These are phyloP conservation scores for Tripterygium wilfordii DNA, from an alignment of 177 flowering plant genomes.

Conservation along the genomic window DNA sequence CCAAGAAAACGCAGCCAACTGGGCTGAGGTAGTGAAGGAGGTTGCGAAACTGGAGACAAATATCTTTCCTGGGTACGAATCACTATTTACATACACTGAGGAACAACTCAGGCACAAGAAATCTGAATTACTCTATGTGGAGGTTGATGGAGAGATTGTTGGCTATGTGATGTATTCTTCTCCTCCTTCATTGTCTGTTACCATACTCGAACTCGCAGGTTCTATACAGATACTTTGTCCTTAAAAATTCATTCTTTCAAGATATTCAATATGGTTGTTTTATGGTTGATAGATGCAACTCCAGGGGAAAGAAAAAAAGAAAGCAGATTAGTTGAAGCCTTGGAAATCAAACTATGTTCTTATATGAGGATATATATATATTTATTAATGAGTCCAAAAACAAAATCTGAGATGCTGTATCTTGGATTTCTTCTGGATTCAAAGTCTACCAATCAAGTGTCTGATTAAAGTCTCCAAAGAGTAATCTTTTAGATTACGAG, in stretches of 20 bases:
- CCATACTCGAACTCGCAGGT: slow-evolving; percentile 82
- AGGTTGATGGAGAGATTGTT: too few species aligned
- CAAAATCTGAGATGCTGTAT: too few species aligned
- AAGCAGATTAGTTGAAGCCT: too few species aligned
- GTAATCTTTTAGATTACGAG: not conserved
- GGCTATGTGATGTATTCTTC: slow-evolving; percentile 76
- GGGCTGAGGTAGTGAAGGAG: too few species aligned
- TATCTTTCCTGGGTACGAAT: slow-evolving; percentile 80
- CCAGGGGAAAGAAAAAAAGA: too few species aligned
- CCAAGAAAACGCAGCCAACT: too few species aligned
- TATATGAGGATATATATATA: too few species aligned
- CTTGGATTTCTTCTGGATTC: too few species aligned
- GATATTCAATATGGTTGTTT: not conserved
- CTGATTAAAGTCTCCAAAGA: too few species aligned
- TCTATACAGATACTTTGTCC: not conserved
- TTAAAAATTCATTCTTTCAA: not conserved
- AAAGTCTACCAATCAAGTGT: too few species aligned
- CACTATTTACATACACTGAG: slow-evolving; percentile 50
- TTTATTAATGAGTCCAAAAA: too few species aligned
- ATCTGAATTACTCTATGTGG: slow-evolving; percentile 45
- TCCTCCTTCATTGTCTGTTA: slow-evolving; percentile 64
- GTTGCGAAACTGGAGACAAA: slow-evolving; percentile 72
- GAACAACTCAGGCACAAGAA: slow-evolving; percentile 65
- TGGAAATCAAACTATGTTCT: too few species aligned
- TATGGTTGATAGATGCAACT: not conserved